These are phyloP conservation scores for Lepiota brunneoincarnata DNA, from an alignment of 768 basidiomycete genomes.

Conservation along the genomic window DNA sequence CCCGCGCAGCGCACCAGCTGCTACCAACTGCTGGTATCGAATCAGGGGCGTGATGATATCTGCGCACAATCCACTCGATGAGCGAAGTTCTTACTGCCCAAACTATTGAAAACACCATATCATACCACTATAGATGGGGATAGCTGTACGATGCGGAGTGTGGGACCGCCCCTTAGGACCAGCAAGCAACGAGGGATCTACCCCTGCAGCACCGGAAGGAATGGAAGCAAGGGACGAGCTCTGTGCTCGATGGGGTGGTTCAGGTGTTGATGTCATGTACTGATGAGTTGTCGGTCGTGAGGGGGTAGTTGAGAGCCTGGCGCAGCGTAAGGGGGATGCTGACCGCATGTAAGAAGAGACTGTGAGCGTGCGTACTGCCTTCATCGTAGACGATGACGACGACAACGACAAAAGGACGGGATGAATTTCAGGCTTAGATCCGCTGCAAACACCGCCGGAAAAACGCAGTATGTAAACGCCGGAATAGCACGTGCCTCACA, in stretches of 20 bases:
- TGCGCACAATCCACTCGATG: slow-evolving; percentile 13
- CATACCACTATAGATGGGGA: slow-evolving; percentile 1
- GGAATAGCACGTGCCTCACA: slow-evolving; percentile 4
- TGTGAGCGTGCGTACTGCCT: slow-evolving; percentile 22
- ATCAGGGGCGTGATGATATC: slow-evolving; percentile 37
- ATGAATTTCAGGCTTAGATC: not conserved
- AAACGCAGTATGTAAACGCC: slow-evolving; percentile 6
- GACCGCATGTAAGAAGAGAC: slow-evolving; percentile 1
- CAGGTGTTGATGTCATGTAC: slow-evolving; percentile 2
- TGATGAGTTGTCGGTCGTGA: not conserved
- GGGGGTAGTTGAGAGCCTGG: slow-evolving; percentile 1
- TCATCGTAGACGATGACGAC: slow-evolving; percentile 22
- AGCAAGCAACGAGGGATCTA: slow-evolving; percentile 1
- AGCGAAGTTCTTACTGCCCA: not conserved
- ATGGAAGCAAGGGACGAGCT: slow-evolving; percentile 11
- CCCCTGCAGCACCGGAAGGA: not conserved
- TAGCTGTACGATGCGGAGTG: not conserved
- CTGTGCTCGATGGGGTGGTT: not conserved
- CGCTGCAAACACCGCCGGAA: slow-evolving; percentile 22
- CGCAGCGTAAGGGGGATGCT: slow-evolving; percentile 3
- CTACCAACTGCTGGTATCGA: slow-evolving; percentile 45
- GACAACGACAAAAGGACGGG: not conserved
- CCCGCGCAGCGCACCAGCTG: slow-evolving; percentile 52
- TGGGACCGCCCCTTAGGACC: not conserved
- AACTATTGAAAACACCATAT: not conserved